Evolutionary conservation across 495 filamentous ascomycete genomes (phyloP).

Genomic region (Poronia punctata): DNA sequence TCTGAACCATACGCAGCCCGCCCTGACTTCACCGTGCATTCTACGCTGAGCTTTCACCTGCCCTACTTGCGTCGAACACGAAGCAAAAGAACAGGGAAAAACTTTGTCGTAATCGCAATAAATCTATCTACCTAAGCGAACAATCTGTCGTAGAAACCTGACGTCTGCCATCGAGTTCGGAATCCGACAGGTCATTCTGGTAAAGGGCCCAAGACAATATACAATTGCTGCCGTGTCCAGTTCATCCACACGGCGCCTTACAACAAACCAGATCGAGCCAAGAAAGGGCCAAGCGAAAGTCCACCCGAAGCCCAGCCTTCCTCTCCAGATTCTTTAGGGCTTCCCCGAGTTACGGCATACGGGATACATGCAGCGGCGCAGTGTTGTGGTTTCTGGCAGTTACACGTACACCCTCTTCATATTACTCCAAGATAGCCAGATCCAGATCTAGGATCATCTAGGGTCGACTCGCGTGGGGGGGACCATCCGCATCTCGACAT

Average conservation of each 20-base stretch:
- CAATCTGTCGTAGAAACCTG: constrained; percentile 1
- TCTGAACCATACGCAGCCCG: too few species aligned
- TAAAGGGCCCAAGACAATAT: background rate
- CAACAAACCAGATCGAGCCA: background rate
- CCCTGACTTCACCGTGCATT: background rate
- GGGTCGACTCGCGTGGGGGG: too few species aligned
- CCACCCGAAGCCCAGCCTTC: background rate
- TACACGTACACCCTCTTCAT: too few species aligned
- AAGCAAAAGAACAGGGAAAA: background rate
- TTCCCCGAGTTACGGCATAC: background rate
- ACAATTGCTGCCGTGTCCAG: constrained; percentile 1
- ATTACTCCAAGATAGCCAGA: too few species aligned
- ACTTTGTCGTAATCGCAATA: background rate
- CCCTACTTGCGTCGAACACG: background rate
- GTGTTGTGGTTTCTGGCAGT: too few species aligned
- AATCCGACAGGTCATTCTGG: constrained; percentile 4
- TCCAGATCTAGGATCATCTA: too few species aligned
- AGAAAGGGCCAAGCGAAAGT: too few species aligned
- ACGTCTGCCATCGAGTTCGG: constrained; percentile 1
- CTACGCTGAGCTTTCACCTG: background rate
- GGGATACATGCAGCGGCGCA: background rate
- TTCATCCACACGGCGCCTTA: constrained; percentile 1
- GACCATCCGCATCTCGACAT: too few species aligned
- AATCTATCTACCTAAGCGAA: constrained; percentile 4
- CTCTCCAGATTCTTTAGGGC: background rate